These are phyloP conservation scores for Huntiella moniliformis DNA, from an alignment of 2,329 filamentous ascomycete species.

Conservation along the genomic window DNA sequence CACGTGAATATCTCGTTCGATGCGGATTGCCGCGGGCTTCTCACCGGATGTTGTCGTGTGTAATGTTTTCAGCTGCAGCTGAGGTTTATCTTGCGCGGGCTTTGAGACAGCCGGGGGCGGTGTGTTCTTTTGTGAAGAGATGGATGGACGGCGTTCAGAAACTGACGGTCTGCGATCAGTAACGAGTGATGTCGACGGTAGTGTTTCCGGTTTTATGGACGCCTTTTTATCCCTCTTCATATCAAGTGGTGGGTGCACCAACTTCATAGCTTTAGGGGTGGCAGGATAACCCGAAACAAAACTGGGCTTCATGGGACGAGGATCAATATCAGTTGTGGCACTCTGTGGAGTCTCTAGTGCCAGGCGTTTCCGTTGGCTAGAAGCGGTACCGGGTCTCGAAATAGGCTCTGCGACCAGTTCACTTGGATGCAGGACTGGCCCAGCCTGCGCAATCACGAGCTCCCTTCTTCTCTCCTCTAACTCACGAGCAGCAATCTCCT, in stretches of 20 bases:
- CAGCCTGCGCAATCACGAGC: constrained; percentile 59
- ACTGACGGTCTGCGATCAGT: neutral
- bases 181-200: neutral
- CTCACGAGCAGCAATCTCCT: constrained; percentile 62
- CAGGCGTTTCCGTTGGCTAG: constrained; percentile 16
- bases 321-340: constrained; percentile 43
- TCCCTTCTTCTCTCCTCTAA: constrained; percentile 77
- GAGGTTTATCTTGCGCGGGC: neutral
- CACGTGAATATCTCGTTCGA: constrained; percentile 11
- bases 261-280: constrained; percentile 77
- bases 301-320: constrained; percentile 31
- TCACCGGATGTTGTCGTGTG: neutral
- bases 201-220: neutral
- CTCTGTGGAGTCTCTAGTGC: constrained; percentile 36
- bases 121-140: neutral
- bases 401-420: constrained; percentile 24
- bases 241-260: constrained; percentile 42
- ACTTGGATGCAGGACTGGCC: constrained; percentile 58
- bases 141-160: neutral
- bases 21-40: neutral
- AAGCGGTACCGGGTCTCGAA: constrained; percentile 15
- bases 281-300: constrained; percentile 62
- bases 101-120: neutral
- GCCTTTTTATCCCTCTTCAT: constrained; percentile 11
- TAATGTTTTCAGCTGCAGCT: neutral